Base-by-base conservation (phyloP, 2,329 filamentous ascomycete species). In the Pseudogymnoascus sp. region DNA sequence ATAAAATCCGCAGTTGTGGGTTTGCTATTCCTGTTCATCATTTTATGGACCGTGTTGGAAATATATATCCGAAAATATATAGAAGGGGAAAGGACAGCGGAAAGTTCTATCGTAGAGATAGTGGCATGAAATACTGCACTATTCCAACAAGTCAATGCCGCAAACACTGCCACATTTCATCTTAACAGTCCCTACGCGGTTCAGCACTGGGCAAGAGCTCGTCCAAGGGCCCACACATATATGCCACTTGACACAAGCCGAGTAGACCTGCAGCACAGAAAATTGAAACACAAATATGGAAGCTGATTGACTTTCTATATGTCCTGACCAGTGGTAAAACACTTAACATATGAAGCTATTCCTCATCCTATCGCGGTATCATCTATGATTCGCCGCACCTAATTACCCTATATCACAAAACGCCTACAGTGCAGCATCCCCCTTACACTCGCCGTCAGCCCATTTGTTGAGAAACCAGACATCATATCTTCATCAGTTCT, bases 401-500 rank as follows among this genome's bases (percentile, higher is more conserved):
- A 54, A 54, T 54, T 54, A 54, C 18, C 28, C 47, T 28, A 54
- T 30, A 28, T 54, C 28, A 7, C 32, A 54, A 54, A 54, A 54
- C 28, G 47, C 47, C 47, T 32, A 54, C 47, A 54, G 47, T 54
- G 47, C 47, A 54, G 47, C 47, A 54, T 54, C 11, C 47, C 25
- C 47, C 28, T 7, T 54, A 32, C 47, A 54, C 47, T 54, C 25
- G 47, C 47, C 28, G 18, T 54, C 47, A 20, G 28, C 47, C 47
- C 47, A 54, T 54, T 54, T 54, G 47, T 32, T 54, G 47, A 54
- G 47, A 54, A 54, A 20, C 47, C 47, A 32, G 47, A 54, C 47
- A 54, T 54, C 47, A 14, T 54, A 54, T 54, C 47, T 54, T 54
- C 47, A 32, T 54, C 47, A 54, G 25, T 32, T 54, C 47, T 32